Evolutionary conservation across 1,284 basidiomycete species (phyloP).

Genomic region (Termitomyces sp.): DNA sequence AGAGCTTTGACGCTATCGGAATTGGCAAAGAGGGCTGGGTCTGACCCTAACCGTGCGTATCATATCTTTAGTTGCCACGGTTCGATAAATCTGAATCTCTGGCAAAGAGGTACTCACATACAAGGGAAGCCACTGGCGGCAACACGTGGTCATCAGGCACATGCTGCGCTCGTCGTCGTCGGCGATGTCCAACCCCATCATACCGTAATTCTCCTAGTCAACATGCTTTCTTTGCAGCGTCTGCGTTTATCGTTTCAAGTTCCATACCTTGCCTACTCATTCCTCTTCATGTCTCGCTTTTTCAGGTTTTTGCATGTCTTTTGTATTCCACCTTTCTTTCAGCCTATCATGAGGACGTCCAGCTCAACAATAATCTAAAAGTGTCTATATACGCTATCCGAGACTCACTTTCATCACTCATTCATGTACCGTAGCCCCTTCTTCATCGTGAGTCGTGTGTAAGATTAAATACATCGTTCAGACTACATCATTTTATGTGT

Average conservation of each 20-base stretch:
- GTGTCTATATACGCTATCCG: slow-evolving; percentile 4
- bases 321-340: slow-evolving; percentile 3
- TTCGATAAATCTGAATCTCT: slow-evolving; percentile 33
- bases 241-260: slow-evolving; percentile 3
- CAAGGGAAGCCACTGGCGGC: slow-evolving; percentile 13
- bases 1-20: slow-evolving; percentile 74
- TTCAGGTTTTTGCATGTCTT: slow-evolving; percentile 10
- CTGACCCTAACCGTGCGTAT: slow-evolving; percentile 34
- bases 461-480: slow-evolving; percentile 2
- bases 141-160: slow-evolving; percentile 2
- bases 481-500: not conserved
- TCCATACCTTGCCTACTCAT: not conserved
- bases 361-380: slow-evolving; percentile 9
- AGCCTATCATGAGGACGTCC: slow-evolving; percentile 7
- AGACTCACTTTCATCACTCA: not conserved
- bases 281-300: slow-evolving; percentile 1
- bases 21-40: slow-evolving; percentile 44
- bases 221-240: slow-evolving; percentile 13
- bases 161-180: slow-evolving; percentile 13
- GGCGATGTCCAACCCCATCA: slow-evolving; percentile 8
- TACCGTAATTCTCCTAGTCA: slow-evolving; percentile 9
- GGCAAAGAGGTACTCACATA: slow-evolving; percentile 15
- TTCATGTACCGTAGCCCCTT: slow-evolving; percentile 1
- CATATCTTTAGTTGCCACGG: slow-evolving; percentile 29
- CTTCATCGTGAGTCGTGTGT: slow-evolving; percentile 7